Conservation (phyloP, 129 eudicot species). For the Pseudognaphalium luteoalbum region DNA sequence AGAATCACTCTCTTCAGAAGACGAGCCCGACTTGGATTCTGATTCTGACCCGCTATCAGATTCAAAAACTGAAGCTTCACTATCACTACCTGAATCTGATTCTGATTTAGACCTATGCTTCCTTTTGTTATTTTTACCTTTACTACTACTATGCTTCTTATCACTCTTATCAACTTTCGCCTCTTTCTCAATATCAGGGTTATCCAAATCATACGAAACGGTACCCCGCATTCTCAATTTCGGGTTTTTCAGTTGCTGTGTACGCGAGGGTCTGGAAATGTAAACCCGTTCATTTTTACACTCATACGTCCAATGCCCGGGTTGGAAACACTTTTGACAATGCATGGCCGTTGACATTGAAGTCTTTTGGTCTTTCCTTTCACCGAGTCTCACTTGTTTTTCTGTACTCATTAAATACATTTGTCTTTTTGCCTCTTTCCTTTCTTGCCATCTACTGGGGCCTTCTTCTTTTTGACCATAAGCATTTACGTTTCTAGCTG, state of each 20-base stretch:
- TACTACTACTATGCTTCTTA: slow-evolving; percentile 58
- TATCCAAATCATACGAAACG: slow-evolving; percentile 60
- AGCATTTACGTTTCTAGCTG: slow-evolving; percentile 89
- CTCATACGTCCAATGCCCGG: slow-evolving; percentile 93
- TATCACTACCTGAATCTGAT: slow-evolving; percentile 60
- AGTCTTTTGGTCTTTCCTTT: slow-evolving; percentile 69
- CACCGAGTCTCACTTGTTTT: slow-evolving; percentile 88
- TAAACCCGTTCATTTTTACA: slow-evolving; percentile 92
- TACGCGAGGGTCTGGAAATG: slow-evolving; percentile 90
- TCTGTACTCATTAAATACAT: slow-evolving; percentile 97
- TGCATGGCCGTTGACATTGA: slow-evolving; percentile 56
- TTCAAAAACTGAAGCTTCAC: slow-evolving; percentile 87
- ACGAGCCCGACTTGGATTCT: slow-evolving; percentile 60
- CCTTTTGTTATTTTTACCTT: slow-evolving; percentile 71
- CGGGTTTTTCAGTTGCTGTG: slow-evolving; percentile 85
- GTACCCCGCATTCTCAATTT: slow-evolving; percentile 68
- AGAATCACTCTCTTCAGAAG: slow-evolving; percentile 68
- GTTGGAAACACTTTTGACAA: slow-evolving; percentile 88
- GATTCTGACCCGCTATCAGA: slow-evolving; percentile 65
- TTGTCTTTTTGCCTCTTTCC: slow-evolving; percentile 95
- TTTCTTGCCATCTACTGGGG: slow-evolving; percentile 99
- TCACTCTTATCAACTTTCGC: slow-evolving; percentile 43
- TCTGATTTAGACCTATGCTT: slow-evolving; percentile 65
- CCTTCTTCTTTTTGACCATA: slow-evolving; percentile 99
- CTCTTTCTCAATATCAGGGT: slow-evolving; percentile 55